Base-by-base conservation (phyloP, 2,329 filamentous ascomycete species). In the Fusarium musae region DNA sequence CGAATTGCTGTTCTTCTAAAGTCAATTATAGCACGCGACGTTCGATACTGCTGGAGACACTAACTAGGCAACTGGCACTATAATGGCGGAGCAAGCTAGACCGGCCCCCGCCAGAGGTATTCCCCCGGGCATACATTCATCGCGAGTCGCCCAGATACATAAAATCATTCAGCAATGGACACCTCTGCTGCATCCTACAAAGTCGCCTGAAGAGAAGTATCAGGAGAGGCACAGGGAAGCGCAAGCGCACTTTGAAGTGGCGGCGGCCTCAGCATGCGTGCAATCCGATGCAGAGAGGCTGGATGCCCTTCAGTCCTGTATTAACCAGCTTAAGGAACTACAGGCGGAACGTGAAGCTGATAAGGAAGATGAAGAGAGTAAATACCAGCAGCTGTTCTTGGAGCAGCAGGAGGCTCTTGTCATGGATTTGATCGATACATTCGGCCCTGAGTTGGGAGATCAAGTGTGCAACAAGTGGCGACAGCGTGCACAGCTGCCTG, bases 181-280 rank as follows among this genome's bases (percentile, higher is more conserved):
- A 0, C 50, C 50, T 39, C 19, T 53, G 19, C 23, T 2, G 2
- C 23, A 16, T n/a, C 5, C 50, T 2, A 28, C 34, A 16, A 37
- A n/a, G 50, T 39, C 50, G 2, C 50, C 50, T 9, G 34, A 53
- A 13, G 50, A 39, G 19, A 26, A n/a, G 10, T 37, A 9, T 2
- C 34, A 39, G 0, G 34, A 53, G 3, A 39, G 1, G 34, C 2
- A 39, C 3, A 21, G n/a, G 10, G 6, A 7, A 5, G 50, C 50
- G 1, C 13, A 39, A 9, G 23, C 32, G 12, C 49, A 0, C 1
- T 37, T 26, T 8, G 9, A 36, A 2, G 13, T 5, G 13, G 49
- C 49, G 17, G 3, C n/a, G 9, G 23, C n/a, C 15, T 50, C 4
- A 5, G 10, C 49, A 10, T 17, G 6, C 2, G 32, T 5, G 0